phyloP scores from a whole-genome alignment of 1,284 basidiomycete genomes.

The Trichosporon sp. region DNA sequence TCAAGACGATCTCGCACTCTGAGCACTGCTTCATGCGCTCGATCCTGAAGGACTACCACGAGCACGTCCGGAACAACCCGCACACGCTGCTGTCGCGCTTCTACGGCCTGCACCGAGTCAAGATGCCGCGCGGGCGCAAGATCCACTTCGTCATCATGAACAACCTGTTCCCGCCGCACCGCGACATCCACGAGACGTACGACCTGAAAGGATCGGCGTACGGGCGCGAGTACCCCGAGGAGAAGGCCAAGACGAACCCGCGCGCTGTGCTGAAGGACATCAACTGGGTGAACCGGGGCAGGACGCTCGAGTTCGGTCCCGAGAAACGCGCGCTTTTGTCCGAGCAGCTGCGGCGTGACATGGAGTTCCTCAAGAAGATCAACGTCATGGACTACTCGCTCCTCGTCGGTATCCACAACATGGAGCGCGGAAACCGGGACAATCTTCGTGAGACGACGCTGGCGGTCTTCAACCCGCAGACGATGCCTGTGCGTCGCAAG shows the following conservation, averaged over 20 bases:
- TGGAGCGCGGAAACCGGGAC: conserved; percentile 86
- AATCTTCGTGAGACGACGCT: conserved; percentile 86
- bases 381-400: conserved; percentile 97
- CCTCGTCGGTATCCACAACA: conserved; percentile 90
- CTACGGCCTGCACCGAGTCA: conserved; percentile 95
- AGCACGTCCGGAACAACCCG: conserved; percentile 85
- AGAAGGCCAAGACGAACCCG: conserved; percentile 75
- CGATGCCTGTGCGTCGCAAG: conserved; percentile 63
- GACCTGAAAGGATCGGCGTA: conserved; percentile 95
- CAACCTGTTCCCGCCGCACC: conserved; percentile 96
- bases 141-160: conserved; percentile 99
- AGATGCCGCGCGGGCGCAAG: conserved; percentile 88
- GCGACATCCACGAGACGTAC: conserved; percentile 96
- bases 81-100: conserved; percentile 92
- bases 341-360: conserved; percentile 85
- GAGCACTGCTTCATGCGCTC: conserved; percentile 91
- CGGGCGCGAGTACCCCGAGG: conserved; percentile 84
- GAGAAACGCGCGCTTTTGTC: conserved; percentile 88
- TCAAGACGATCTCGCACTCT: conserved; percentile 94
- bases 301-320: conserved; percentile 83
- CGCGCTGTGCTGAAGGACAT: conserved; percentile 91
- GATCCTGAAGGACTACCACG: conserved; percentile 83
- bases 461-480: conserved; percentile 74
- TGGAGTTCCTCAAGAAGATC: conserved; percentile 77
- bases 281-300: conserved; percentile 87